Evolutionary conservation across 2,329 filamentous ascomycete genomes (phyloP), one percentile per base, ranked within the genome.

Genomic region (Neopestalotiopsis sp.): DNA sequence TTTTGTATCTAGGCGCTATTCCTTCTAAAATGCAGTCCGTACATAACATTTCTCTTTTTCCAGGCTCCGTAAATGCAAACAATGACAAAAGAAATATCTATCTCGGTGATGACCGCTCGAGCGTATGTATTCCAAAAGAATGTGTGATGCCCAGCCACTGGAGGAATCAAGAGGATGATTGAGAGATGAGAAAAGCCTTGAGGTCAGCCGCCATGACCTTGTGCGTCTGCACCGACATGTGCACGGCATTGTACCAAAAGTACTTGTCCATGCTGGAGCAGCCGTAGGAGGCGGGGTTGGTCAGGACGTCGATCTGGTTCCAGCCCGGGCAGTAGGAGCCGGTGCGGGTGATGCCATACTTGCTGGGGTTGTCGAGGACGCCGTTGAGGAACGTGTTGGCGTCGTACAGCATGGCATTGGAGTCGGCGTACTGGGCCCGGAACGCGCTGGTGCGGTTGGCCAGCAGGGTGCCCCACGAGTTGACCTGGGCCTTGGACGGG

Each of bases 321-420:
- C 59, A 61, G 3, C 12, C 59, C 17, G 59, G 4, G 32, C 59
- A 61, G 59, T 61, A 61, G 3, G 59, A 34, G 32, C 12, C n/a
- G 30, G 59, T 61, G 2, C 32, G 14, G 7, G 17, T 34, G 59
- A 61, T 34, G 28, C 59, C 32, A 5, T 61, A 61, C n/a, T 38
- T 34, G 30, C 32, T 61, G 4, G 59, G 28, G 32, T 61, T 61
- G 59, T 61, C 32, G 30, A 61, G n/a, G 59, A 61, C 59, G 9
- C 13, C 17, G 20, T 61, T 61, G 14, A 61, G 59, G 30, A 61
- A 61, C 5, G 28, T 38, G 17, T 61, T 61, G 32, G 59, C 59
- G 20, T 61, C 59, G 32, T 61, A 61, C 17, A 61, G 14, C 59
- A 61, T 61, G 9, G 59, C 59, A 32, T 61, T 61, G 59, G 59